These are phyloP conservation scores for Coniochaeta sp. DNA, from an alignment of 2,329 filamentous ascomycete genomes.

Conservation along the genomic window DNA sequence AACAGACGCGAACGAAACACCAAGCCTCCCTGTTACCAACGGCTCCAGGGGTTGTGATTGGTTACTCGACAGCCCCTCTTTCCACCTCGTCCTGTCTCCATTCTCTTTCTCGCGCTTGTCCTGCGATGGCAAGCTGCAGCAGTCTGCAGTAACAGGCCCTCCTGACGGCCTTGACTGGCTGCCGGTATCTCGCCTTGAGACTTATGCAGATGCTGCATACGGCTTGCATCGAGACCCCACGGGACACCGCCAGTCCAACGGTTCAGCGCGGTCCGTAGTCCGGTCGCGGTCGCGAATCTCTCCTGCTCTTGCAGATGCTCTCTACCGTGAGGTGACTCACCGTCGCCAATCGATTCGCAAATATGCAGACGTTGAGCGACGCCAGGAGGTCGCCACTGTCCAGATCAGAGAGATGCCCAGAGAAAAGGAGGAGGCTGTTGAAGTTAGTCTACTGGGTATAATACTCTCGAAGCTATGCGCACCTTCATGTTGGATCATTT, in stretches of 20 bases:
- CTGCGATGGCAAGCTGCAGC: constrained; percentile 8
- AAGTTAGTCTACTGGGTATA: constrained; percentile 4
- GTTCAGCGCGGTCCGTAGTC: constrained; percentile 16
- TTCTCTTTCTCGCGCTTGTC: constrained; percentile 17
- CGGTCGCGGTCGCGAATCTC: constrained; percentile 12
- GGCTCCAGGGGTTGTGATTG: not conserved
- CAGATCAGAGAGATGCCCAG: constrained; percentile 10
- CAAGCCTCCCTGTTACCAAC: not conserved
- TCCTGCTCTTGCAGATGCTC: constrained; percentile 11
- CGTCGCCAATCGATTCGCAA: constrained; percentile 19
- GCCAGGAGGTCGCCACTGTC: constrained; percentile 7
- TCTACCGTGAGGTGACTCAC: constrained; percentile 21
- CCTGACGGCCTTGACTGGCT: constrained; percentile 11
- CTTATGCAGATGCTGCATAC: constrained; percentile 15
- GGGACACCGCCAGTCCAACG: constrained; percentile 15
- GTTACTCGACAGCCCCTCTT: constrained; percentile 1
- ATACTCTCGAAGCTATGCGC: not conserved
- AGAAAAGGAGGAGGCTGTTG: constrained; percentile 6
- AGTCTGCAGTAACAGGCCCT: constrained; percentile 11
- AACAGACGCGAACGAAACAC: constrained; percentile 5
- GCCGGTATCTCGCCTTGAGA: constrained; percentile 13
- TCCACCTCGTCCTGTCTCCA: not conserved
- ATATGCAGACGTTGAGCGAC: constrained; percentile 15
- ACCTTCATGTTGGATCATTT: not conserved
- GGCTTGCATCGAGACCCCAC: constrained; percentile 16